These are phyloP conservation scores for Nothophoma quercina DNA, from an alignment of 2,329 filamentous ascomycete genomes.

Conservation along the genomic window DNA sequence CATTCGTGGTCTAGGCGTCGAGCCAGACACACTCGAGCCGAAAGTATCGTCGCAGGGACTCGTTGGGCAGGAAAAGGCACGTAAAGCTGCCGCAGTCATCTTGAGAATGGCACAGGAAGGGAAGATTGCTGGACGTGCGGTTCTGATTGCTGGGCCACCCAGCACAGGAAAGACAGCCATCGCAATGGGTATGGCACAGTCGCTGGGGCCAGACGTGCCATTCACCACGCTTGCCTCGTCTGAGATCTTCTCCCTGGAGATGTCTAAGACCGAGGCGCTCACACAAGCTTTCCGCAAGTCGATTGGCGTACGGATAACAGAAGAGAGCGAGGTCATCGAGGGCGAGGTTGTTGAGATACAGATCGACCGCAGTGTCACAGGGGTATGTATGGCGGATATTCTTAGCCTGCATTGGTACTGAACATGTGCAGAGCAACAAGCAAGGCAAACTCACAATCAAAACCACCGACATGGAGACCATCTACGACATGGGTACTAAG, in stretches of 20 bases:
- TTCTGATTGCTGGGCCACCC: slow-evolving; percentile 92
- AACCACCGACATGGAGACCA: slow-evolving; percentile 99
- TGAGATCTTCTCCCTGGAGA: slow-evolving; percentile 98
- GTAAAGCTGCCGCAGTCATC: slow-evolving; percentile 95
- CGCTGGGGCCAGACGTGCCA: slow-evolving; percentile 89
- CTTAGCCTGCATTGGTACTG: slow-evolving; percentile 11
- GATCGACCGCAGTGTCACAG: slow-evolving; percentile 95
- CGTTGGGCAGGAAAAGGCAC: slow-evolving; percentile 94
- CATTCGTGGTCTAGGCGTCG: slow-evolving; percentile 93
- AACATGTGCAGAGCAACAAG: slow-evolving; percentile 74
- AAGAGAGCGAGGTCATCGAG: slow-evolving; percentile 99
- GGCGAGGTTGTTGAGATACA: slow-evolving; percentile 99
- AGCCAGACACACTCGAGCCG: slow-evolving; percentile 88
- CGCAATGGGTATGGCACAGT: slow-evolving; percentile 98
- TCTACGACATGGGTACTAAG: slow-evolving; percentile 99
- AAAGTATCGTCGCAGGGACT: slow-evolving; percentile 86
- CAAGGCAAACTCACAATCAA: slow-evolving; percentile 99
- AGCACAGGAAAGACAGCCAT: slow-evolving; percentile 99
- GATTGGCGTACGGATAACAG: slow-evolving; percentile 97
- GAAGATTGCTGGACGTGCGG: slow-evolving; percentile 94
- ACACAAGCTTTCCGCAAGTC: slow-evolving; percentile 99
- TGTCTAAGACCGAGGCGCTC: slow-evolving; percentile 98
- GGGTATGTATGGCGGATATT: slow-evolving; percentile 56
- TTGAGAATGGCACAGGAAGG: slow-evolving; percentile 99
- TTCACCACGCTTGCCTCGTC: slow-evolving; percentile 96